phyloP scores from a whole-genome alignment of 2,329 filamentous ascomycete genomes.

The Ophiostoma australiae region DNA sequence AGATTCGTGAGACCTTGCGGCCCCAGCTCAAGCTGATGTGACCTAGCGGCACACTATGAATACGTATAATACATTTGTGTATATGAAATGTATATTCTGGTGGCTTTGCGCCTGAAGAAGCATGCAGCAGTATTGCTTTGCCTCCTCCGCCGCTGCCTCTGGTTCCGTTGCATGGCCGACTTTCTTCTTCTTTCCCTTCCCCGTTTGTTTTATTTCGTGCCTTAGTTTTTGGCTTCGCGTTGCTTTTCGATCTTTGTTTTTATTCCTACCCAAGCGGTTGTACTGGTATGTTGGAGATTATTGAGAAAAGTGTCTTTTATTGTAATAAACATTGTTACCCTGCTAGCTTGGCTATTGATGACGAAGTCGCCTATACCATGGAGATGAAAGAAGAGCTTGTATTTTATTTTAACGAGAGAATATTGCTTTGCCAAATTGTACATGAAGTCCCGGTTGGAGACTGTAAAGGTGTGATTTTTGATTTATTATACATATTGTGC shows the following conservation, averaged over 20 bases:
- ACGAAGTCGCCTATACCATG: background rate
- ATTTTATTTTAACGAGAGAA: background rate
- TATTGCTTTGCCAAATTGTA: background rate
- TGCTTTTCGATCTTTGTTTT: slow-evolving; percentile 9
- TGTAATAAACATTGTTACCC: slow-evolving; percentile 1
- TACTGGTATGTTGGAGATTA: slow-evolving; percentile 6
- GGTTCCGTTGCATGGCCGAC: background rate
- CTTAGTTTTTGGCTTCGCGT: background rate
- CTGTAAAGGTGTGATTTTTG: background rate
- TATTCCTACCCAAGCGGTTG: background rate
- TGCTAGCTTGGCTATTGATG: background rate
- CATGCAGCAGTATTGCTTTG: background rate
- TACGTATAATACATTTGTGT: background rate
- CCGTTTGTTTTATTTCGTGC: background rate
- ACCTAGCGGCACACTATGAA: background rate
- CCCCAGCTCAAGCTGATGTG: background rate
- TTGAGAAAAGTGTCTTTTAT: slow-evolving; percentile 14
- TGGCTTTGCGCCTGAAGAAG: background rate
- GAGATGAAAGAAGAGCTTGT: background rate
- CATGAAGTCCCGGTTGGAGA: background rate
- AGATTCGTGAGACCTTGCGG: slow-evolving; percentile 21
- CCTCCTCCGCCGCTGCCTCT: background rate
- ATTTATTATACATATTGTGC: background rate
- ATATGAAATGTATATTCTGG: background rate
- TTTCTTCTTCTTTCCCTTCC: background rate